phyloP scores from a whole-genome alignment of 2,329 filamentous ascomycete species.

The Neocucurbitaria cava region DNA sequence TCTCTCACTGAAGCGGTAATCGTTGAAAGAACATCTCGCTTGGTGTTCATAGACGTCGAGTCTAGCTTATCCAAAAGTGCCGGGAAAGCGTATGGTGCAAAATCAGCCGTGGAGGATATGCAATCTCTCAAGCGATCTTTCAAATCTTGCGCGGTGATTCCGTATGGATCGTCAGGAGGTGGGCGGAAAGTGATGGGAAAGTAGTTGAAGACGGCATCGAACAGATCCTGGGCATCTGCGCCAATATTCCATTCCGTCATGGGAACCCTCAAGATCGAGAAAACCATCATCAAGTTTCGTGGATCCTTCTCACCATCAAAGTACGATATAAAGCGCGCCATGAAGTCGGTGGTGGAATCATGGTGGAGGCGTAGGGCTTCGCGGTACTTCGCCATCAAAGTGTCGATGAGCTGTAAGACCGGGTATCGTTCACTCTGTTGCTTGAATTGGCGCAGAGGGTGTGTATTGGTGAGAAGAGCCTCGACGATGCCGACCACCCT shows the following conservation, averaged over 20 bases:
- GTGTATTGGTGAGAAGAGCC: constrained; percentile 60
- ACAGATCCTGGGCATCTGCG: constrained; percentile 63
- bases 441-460: constrained; percentile 67
- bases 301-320: constrained; percentile 74
- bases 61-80: constrained; percentile 73
- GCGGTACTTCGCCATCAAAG: constrained; percentile 66
- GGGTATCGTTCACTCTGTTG: constrained; percentile 67
- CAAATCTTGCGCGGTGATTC: constrained; percentile 72
- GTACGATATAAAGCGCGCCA: constrained; percentile 67
- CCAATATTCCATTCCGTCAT: constrained; percentile 73
- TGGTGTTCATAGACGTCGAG: constrained; percentile 72
- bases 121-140: constrained; percentile 70
- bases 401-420: constrained; percentile 67
- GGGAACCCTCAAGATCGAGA: constrained; percentile 70
- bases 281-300: constrained; percentile 73
- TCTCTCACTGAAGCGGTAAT: constrained; percentile 65
- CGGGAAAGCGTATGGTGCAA: constrained; percentile 73
- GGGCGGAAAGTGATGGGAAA: constrained; percentile 75
- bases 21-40: constrained; percentile 72
- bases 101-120: constrained; percentile 66
- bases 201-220: constrained; percentile 75
- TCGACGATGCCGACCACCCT: constrained; percentile 62
- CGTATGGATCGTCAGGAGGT: constrained; percentile 72
- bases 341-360: constrained; percentile 59
- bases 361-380: constrained; percentile 56